Evolutionary conservation across 208 protist genomes (phyloP).

Genomic region (Trypanosoma scelopori): DNA sequence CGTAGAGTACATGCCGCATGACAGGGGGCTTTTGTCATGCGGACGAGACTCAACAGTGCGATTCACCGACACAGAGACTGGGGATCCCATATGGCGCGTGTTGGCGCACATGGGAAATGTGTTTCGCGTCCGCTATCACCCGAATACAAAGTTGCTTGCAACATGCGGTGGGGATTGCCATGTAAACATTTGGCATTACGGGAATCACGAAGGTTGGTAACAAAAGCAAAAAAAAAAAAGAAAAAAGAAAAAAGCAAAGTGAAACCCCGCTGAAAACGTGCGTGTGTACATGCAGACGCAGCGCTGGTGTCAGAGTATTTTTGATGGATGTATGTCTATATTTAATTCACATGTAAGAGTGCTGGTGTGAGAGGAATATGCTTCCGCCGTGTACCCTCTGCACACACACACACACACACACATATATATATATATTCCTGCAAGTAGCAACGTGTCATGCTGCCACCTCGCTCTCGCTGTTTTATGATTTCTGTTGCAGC

Average conservation of each 20-base stretch:
- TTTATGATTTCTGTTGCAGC: too few relatives aligned
- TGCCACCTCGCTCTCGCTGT: too few relatives aligned
- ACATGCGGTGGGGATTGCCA: conserved; percentile 43
- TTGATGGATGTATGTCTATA: conserved; percentile 8
- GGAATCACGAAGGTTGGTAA: conserved; percentile 32
- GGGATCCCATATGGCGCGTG: conserved; percentile 50
- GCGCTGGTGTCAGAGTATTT: neutral
- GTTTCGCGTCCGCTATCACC: conserved; percentile 53
- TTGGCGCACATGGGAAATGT: conserved; percentile 54
- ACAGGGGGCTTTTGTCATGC: conserved; percentile 50
- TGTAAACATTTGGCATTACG: conserved; percentile 72
- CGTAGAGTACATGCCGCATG: conserved; percentile 48
- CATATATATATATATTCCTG: too few relatives aligned
- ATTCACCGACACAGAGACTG: conserved; percentile 37
- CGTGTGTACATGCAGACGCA: conserved; percentile 21
- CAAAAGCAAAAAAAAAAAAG: too few relatives aligned
- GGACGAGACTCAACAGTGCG: conserved; percentile 49
- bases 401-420: too few relatives aligned
- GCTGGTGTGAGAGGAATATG: neutral
- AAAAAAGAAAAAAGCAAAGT: too few relatives aligned
- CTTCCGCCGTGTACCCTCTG: too few relatives aligned
- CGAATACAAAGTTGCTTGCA: conserved; percentile 34
- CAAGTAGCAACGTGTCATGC: too few relatives aligned
- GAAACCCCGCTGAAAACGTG: too few relatives aligned
- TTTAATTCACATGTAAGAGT: conserved; percentile 2